These are phyloP conservation scores for Penicillium simplicissimum DNA, from an alignment of 495 filamentous ascomycete species.

Conservation along the genomic window DNA sequence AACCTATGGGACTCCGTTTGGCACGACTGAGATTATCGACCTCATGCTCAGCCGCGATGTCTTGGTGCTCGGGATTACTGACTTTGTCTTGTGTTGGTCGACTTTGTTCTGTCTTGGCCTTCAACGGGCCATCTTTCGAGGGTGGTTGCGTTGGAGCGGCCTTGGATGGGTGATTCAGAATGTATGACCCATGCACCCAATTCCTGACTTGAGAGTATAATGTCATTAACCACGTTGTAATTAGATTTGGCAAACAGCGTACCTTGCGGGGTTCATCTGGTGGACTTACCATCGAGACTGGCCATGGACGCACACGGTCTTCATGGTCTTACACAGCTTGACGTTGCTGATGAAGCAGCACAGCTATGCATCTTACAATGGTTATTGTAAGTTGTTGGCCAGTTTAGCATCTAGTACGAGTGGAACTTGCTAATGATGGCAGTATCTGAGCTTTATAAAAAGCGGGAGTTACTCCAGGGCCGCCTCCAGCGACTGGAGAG, in stretches of 20 bases:
- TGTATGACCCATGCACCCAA: slow-evolving; percentile 36
- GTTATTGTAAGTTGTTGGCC: slow-evolving; percentile 49
- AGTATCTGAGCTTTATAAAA: slow-evolving; percentile 60
- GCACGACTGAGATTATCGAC: slow-evolving; percentile 65
- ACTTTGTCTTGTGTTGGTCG: slow-evolving; percentile 62
- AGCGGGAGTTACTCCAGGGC: slow-evolving; percentile 41
- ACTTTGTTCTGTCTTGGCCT: slow-evolving; percentile 60
- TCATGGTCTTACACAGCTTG: slow-evolving; percentile 69
- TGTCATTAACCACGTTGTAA: neutral
- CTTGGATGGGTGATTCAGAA: slow-evolving; percentile 70
- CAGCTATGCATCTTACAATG: slow-evolving; percentile 75
- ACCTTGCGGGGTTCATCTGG: slow-evolving; percentile 56
- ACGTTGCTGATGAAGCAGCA: slow-evolving; percentile 81
- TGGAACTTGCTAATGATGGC: slow-evolving; percentile 5
- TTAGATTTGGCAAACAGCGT: slow-evolving; percentile 62
- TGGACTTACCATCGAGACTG: slow-evolving; percentile 67
- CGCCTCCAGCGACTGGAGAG: slow-evolving; percentile 47
- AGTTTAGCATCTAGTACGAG: neutral
- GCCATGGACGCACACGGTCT: slow-evolving; percentile 75
- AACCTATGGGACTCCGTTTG: slow-evolving; percentile 60
- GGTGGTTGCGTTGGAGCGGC: slow-evolving; percentile 60
- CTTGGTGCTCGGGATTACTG: slow-evolving; percentile 62
- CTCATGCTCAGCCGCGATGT: slow-evolving; percentile 69
- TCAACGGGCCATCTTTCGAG: slow-evolving; percentile 55
- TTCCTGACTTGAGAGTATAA: neutral